These are phyloP conservation scores for Fusarium sp. DNA, from an alignment of 2,329 filamentous ascomycete species.

Conservation along the genomic window DNA sequence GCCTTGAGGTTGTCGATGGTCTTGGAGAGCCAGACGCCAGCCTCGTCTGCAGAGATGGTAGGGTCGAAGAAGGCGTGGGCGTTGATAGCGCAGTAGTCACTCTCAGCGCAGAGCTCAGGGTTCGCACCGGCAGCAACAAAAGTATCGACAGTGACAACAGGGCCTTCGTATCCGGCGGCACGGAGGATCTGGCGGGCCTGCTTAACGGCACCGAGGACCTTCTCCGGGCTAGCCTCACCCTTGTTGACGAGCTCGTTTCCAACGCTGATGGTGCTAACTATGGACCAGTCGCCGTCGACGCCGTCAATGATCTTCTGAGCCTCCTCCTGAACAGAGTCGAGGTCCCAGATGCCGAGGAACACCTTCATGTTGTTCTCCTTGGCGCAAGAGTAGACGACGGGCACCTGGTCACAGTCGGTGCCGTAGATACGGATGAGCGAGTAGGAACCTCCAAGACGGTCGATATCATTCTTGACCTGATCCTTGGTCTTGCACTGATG, in stretches of 20 bases:
- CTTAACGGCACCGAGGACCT: slow-evolving; percentile 69
- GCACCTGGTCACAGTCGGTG: slow-evolving; percentile 80
- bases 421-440: slow-evolving; percentile 81
- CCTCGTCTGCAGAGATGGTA: slow-evolving; percentile 66
- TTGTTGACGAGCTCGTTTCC: slow-evolving; percentile 86
- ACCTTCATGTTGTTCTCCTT: slow-evolving; percentile 75
- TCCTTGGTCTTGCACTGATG: slow-evolving; percentile 74
- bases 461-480: slow-evolving; percentile 75
- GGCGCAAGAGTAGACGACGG: slow-evolving; percentile 71
- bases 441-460: slow-evolving; percentile 64
- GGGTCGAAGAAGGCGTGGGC: slow-evolving; percentile 86
- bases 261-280: slow-evolving; percentile 78
- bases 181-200: slow-evolving; percentile 69
- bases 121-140: slow-evolving; percentile 75
- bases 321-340: slow-evolving; percentile 66
- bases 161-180: slow-evolving; percentile 74
- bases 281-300: slow-evolving; percentile 73
- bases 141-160: slow-evolving; percentile 85
- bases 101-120: slow-evolving; percentile 76
- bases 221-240: slow-evolving; percentile 62
- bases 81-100: slow-evolving; percentile 86
- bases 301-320: slow-evolving; percentile 71
- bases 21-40: slow-evolving; percentile 74
- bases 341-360: slow-evolving; percentile 80
- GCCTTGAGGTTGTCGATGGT: slow-evolving; percentile 62